Evolutionary conservation across 305 asterid species (phyloP).

Genomic region (Fraxinus xanthoxyloides): DNA sequence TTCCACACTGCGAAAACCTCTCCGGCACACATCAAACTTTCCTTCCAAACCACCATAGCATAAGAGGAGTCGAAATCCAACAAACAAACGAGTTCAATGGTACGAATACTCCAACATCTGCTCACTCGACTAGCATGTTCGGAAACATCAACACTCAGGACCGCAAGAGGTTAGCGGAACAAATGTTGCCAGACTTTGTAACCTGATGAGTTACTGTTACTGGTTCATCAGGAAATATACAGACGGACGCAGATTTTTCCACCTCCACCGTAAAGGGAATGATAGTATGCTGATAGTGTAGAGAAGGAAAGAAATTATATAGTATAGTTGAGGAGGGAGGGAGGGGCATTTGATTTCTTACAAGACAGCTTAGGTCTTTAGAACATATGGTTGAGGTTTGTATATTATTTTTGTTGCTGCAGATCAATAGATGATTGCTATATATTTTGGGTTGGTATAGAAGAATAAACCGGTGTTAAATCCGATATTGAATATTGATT

Average conservation of each 20-base stretch:
- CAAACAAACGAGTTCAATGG: slow-evolving; percentile 49
- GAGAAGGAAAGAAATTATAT: slow-evolving; percentile 34
- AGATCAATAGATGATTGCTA: slow-evolving; percentile 61
- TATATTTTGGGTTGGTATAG: slow-evolving; percentile 49
- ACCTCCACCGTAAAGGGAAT: slow-evolving; percentile 34
- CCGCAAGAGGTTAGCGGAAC: slow-evolving; percentile 74
- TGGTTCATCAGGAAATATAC: neutral
- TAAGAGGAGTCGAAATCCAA: slow-evolving; percentile 49
- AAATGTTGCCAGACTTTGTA: slow-evolving; percentile 79
- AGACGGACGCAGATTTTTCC: slow-evolving; percentile 18
- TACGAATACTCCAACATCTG: slow-evolving; percentile 40
- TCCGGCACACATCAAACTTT: slow-evolving; percentile 61
- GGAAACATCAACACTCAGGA: slow-evolving; percentile 67
- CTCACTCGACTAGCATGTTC: slow-evolving; percentile 48
- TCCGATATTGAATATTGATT: neutral
- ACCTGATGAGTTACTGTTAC: slow-evolving; percentile 25
- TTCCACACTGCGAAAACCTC: slow-evolving; percentile 77
- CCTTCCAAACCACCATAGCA: slow-evolving; percentile 52
- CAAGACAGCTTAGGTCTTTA: slow-evolving; percentile 42
- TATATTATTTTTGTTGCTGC: slow-evolving; percentile 75
- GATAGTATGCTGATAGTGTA: slow-evolving; percentile 44
- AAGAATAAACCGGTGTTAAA: slow-evolving; percentile 30
- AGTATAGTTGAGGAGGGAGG: slow-evolving; percentile 30
- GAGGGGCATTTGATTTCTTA: slow-evolving; percentile 52
- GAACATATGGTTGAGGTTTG: slow-evolving; percentile 59